A percentile compares a stretch with the other conserved stretches of the same genome.
phyloP scores from a whole-genome alignment of 2,329 filamentous ascomycete genomes.

The Penicillium sp. region DNA sequence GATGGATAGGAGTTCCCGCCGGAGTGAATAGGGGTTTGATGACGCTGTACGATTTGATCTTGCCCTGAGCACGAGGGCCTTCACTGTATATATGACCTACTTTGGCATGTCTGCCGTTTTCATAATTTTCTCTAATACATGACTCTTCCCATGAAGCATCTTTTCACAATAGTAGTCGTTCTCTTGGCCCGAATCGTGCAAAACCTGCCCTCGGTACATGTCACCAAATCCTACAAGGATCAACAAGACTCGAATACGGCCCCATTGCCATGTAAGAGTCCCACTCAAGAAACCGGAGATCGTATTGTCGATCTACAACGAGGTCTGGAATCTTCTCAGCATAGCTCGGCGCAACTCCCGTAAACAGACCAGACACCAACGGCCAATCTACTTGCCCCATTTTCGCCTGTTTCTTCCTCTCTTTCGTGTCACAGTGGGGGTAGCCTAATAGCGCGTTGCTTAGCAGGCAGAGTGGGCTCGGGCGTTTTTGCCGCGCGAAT shows the following conservation, averaged over 20 bases:
- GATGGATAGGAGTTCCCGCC: constrained; percentile 8
- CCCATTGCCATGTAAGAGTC: background rate
- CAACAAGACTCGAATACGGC: background rate
- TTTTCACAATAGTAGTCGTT: background rate
- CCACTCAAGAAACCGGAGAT: background rate
- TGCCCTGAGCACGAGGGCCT: background rate
- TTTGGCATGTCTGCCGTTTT: constrained; percentile 1
- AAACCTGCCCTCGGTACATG: background rate
- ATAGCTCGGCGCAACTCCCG: background rate
- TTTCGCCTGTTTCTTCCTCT: background rate
- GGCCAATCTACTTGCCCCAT: background rate
- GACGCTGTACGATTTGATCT: constrained; percentile 1
- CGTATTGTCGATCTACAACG: background rate
- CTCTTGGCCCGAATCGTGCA: background rate
- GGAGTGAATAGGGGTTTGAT: constrained; percentile 3
- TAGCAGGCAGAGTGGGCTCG: constrained; percentile 9
- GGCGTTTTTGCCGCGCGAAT: background rate
- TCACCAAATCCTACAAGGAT: background rate
- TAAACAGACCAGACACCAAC: background rate
- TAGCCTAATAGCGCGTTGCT: background rate
- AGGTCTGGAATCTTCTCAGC: background rate
- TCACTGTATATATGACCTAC: constrained; percentile 9
- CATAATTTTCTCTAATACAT: constrained; percentile 4
- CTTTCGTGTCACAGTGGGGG: background rate
- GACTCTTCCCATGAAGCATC: background rate